These are phyloP conservation scores for Rhytidhysteron rufulum DNA, from an alignment of 2,329 filamentous ascomycete species.

Conservation along the genomic window DNA sequence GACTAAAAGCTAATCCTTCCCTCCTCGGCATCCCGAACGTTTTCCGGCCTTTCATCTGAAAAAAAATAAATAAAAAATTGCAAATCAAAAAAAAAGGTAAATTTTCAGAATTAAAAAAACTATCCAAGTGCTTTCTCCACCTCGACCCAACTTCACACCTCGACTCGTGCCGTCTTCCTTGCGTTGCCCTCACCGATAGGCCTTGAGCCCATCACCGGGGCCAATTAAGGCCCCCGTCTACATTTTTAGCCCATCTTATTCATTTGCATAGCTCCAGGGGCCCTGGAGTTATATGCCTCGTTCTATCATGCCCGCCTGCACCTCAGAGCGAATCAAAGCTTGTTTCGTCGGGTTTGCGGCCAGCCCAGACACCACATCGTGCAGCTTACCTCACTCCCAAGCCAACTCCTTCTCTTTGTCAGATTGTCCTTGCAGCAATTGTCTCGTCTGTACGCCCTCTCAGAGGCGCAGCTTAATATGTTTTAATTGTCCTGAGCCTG, in stretches of 20 bases:
- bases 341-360: constrained; percentile 7
- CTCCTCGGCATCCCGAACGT: too few species aligned
- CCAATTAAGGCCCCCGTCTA: constrained; percentile 15
- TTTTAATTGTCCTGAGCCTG: constrained; percentile 7
- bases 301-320: constrained; percentile 8
- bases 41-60: too few species aligned
- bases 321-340: constrained; percentile 17
- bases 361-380: constrained; percentile 11
- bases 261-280: constrained; percentile 25
- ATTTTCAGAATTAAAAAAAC: too few species aligned
- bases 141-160: too few species aligned
- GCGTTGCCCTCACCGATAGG: constrained; percentile 15
- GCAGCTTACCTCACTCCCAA: neutral
- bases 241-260: constrained; percentile 20
- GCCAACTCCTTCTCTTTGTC: constrained; percentile 3
- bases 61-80: too few species aligned
- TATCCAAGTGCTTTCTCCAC: too few species aligned
- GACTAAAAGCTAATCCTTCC: too few species aligned
- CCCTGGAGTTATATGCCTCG: constrained; percentile 12
- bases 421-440: constrained; percentile 1
- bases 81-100: too few species aligned
- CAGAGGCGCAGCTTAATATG: constrained; percentile 9
- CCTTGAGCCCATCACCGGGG: constrained; percentile 5
- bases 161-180: too few species aligned
- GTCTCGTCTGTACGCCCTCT: neutral